Conservation (phyloP, 192 early-diverging fungal species). For the Obelidium mucronatum region DNA sequence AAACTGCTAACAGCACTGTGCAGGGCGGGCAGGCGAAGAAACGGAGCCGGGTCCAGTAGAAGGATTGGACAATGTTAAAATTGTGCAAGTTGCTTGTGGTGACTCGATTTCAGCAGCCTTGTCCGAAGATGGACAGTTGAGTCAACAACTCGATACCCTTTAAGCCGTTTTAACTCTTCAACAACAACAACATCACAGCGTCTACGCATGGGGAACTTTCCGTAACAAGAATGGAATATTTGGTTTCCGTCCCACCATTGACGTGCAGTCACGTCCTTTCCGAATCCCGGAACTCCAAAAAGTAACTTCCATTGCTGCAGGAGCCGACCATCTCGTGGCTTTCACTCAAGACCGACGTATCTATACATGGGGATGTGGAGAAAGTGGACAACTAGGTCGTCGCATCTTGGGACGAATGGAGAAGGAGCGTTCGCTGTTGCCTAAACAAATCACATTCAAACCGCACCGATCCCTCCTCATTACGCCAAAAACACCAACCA, state of each 20-base stretch:
- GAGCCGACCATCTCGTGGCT: constrained; percentile 87
- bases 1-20: no score
- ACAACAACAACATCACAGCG: constrained; percentile 43
- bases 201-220: constrained; percentile 92
- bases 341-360: constrained; percentile 72
- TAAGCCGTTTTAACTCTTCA: neutral
- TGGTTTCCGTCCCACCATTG: constrained; percentile 75
- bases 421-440: constrained; percentile 48
- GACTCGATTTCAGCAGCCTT: constrained; percentile 86
- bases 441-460: constrained; percentile 62
- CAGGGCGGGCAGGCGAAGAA: constrained; percentile 66
- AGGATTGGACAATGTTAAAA: constrained; percentile 74
- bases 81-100: constrained; percentile 83
- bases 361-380: constrained; percentile 89
- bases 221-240: constrained; percentile 81
- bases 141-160: neutral
- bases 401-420: constrained; percentile 70
- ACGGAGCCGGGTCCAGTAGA: constrained; percentile 70
- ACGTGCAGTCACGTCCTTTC: constrained; percentile 68
- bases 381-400: constrained; percentile 90
- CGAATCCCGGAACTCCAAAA: constrained; percentile 66
- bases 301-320: constrained; percentile 80
- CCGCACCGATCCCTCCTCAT: constrained; percentile 55
- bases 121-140: constrained; percentile 70
- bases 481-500: constrained; percentile 56